Percentiles rank a stretch among this genome's conserved stretches.
These are phyloP conservation scores for Cordia subcordata DNA, from an alignment of 257 asterid species.

Conservation along the genomic window DNA sequence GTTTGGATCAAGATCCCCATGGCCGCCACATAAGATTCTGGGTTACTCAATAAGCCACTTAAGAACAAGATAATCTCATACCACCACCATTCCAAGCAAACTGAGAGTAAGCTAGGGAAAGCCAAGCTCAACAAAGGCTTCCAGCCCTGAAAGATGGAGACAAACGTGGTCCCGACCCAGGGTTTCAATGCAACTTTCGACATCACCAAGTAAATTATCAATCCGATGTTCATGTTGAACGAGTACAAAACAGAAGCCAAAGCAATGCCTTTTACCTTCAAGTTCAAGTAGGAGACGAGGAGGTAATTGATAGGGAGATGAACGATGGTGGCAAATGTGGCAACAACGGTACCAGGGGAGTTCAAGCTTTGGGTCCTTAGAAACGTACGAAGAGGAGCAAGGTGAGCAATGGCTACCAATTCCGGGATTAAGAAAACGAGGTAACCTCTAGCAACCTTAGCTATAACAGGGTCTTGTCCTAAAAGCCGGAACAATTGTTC, in stretches of 20 bases:
- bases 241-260: slow-evolving; percentile 54
- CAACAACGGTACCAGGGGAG: slow-evolving; percentile 51
- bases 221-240: slow-evolving; percentile 52
- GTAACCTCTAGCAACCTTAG: slow-evolving; percentile 49
- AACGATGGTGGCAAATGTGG: slow-evolving; percentile 44
- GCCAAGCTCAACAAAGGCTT: slow-evolving; percentile 49
- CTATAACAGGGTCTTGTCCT: slow-evolving; percentile 60
- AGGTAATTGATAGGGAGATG: slow-evolving; percentile 65
- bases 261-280: slow-evolving; percentile 61
- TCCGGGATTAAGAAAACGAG: slow-evolving; percentile 57
- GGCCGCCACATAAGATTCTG: slow-evolving; percentile 70
- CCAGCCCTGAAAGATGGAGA: slow-evolving; percentile 58
- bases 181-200: slow-evolving; percentile 64
- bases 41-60: slow-evolving; percentile 51
- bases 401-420: slow-evolving; percentile 49
- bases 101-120: slow-evolving; percentile 54
- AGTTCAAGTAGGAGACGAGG: slow-evolving; percentile 42
- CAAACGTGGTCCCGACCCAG: slow-evolving; percentile 45
- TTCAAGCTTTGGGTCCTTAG: slow-evolving; percentile 59
- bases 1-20: slow-evolving; percentile 77
- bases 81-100: slow-evolving; percentile 88
- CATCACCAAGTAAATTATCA: slow-evolving; percentile 35
- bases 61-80: slow-evolving; percentile 63
- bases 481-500: slow-evolving; percentile 42
- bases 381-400: slow-evolving; percentile 55